These are phyloP conservation scores for Gloeopeniophorella convolvens DNA, from an alignment of 768 basidiomycete genomes.

Conservation along the genomic window DNA sequence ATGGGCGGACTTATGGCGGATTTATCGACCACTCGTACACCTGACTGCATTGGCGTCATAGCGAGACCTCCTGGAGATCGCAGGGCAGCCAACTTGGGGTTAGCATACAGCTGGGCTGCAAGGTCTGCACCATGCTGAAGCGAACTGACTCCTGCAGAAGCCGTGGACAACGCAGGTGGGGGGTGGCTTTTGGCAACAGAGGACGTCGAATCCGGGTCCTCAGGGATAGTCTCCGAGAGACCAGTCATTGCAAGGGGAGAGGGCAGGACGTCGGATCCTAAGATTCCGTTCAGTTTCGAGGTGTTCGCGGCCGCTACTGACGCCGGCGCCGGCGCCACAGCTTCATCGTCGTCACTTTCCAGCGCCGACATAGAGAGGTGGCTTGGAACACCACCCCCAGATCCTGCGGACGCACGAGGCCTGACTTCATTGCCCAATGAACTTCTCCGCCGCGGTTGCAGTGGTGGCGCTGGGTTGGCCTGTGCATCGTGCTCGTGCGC, in stretches of 20 bases:
- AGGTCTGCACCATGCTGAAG: constrained; percentile 32
- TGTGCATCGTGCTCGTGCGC: constrained; percentile 21
- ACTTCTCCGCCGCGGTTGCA: background rate
- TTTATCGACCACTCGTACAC: constrained; percentile 14
- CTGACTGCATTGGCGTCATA: constrained; percentile 23
- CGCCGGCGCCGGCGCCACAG: constrained; percentile 8
- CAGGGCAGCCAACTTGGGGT: constrained; percentile 45
- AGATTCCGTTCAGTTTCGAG: constrained; percentile 1
- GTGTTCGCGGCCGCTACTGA: background rate
- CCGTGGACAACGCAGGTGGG: background rate
- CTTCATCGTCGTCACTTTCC: constrained; percentile 42
- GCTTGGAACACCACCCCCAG: constrained; percentile 25
- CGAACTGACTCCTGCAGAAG: constrained; percentile 20
- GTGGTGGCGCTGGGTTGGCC: background rate
- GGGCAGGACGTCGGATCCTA: background rate
- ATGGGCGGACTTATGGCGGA: constrained; percentile 49
- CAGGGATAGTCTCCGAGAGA: constrained; percentile 3
- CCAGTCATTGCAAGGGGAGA: constrained; percentile 4
- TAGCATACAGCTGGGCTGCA: constrained; percentile 38
- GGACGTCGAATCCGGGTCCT: background rate
- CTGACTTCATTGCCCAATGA: constrained; percentile 13
- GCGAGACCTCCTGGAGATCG: constrained; percentile 27
- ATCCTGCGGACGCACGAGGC: constrained; percentile 8
- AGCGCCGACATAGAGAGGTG: constrained; percentile 48
- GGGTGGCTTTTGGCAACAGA: constrained; percentile 1